Evolutionary conservation across 1,139 yeast genomes (phyloP).

Genomic region (Yamadazyma trypodendri): DNA sequence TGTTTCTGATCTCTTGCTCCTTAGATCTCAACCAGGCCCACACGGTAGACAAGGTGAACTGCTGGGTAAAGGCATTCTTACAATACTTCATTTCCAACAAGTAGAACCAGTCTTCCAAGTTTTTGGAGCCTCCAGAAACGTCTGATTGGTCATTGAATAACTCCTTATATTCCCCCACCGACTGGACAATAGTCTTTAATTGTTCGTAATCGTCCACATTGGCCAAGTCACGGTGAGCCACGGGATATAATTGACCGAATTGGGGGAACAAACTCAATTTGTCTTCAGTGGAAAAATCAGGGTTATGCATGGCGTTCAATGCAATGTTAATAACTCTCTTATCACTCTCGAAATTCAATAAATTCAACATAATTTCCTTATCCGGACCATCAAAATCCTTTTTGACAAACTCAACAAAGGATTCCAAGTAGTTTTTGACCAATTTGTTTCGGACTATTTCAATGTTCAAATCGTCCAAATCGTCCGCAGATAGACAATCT

Average conservation of each 20-base stretch:
- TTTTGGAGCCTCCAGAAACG: constrained; percentile 48
- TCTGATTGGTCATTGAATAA: constrained; percentile 61
- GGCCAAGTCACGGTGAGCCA: constrained; percentile 68
- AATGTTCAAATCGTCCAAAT: constrained; percentile 91
- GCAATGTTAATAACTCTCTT: constrained; percentile 91
- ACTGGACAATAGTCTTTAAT: constrained; percentile 68
- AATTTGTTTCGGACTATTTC: constrained; percentile 91
- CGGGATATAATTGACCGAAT: constrained; percentile 78
- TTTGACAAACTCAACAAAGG: constrained; percentile 67
- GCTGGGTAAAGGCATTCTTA: constrained; percentile 93
- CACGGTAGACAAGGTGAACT: constrained; percentile 82
- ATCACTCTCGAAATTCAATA: constrained; percentile 91
- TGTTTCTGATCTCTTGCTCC: constrained; percentile 94
- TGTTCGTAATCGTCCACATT: constrained; percentile 84
- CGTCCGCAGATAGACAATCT: constrained; percentile 88
- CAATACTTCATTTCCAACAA: constrained; percentile 89
- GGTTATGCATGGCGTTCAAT: constrained; percentile 77
- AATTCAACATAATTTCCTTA: constrained; percentile 70
- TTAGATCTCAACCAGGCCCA: constrained; percentile 97
- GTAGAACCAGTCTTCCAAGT: constrained; percentile 91
- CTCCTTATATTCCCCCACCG: constrained; percentile 70
- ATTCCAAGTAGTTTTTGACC: constrained; percentile 90
- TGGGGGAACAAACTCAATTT: constrained; percentile 71
- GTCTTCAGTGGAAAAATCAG: constrained; percentile 72
- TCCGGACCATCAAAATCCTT: constrained; percentile 71